Conservation (phyloP, 2,329 filamentous ascomycete species). For the Paracoccidioides brasiliensis region DNA sequence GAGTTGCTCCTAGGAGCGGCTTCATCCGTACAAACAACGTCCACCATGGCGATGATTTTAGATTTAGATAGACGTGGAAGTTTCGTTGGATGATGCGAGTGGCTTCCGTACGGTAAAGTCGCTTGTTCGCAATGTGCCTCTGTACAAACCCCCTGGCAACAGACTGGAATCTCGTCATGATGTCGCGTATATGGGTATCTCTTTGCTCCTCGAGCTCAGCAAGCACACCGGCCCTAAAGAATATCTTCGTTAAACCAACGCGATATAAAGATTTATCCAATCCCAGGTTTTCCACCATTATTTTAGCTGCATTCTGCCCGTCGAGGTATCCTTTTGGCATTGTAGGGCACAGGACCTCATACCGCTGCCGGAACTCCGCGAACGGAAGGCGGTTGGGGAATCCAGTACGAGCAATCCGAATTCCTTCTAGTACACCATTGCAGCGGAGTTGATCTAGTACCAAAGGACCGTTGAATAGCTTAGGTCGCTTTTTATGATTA, state of each 20-base stretch:
- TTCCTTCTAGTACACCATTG: conserved; percentile 98
- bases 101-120: conserved; percentile 85
- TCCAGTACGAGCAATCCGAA: conserved; percentile 88
- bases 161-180: conserved; percentile 88
- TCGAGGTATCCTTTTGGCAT: conserved; percentile 88
- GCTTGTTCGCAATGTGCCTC: conserved; percentile 77
- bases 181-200: conserved; percentile 81
- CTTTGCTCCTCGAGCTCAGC: conserved; percentile 94
- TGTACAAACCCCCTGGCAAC: conserved; percentile 82
- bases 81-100: conserved; percentile 91
- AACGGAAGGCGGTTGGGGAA: conserved; percentile 92
- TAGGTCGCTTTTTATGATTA: conserved; percentile 94
- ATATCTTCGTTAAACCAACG: conserved; percentile 91
- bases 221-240: conserved; percentile 90
- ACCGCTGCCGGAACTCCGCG: conserved; percentile 84
- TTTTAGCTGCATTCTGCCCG: conserved; percentile 67
- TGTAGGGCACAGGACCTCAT: conserved; percentile 80
- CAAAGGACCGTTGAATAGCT: conserved; percentile 81
- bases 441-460: conserved; percentile 95
- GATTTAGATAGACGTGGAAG: conserved; percentile 78
- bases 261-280: conserved; percentile 80
- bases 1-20: conserved; percentile 79
- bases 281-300: conserved; percentile 80
- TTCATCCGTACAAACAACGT: conserved; percentile 89
- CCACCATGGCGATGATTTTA: conserved; percentile 96